Base-by-base conservation (phyloP, 164 flowering plant species). In the Macadamia integrifolia region DNA sequence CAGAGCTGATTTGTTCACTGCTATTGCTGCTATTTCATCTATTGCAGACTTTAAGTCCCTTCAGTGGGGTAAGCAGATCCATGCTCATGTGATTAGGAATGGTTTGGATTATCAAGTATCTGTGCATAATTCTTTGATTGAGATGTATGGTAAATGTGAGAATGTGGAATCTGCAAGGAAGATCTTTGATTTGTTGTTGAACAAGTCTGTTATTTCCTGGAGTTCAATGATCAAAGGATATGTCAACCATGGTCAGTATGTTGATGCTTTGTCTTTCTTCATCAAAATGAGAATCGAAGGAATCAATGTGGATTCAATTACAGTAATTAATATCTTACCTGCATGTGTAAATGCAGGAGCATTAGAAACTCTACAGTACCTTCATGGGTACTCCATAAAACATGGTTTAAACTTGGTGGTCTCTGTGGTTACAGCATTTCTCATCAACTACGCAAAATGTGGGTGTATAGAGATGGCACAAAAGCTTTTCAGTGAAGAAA, bases 261-360 rank as follows among this genome's bases (percentile, higher is more conserved):
- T 30, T 55, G 83, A 82, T 50, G 91, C 89, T 64, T 64, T 85
- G 49, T 71, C 75, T 61, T 84, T 85, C 61, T 85, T 79, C 66
- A 46, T 61, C 31, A 42, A 68, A 62, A 87, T 87, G 91, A 82
- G 62, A 73, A 44, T 60, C n/a, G 78, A 80, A 9, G 87, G 87
- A 29, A n/a, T 64, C 46, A 66, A 56, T 56, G 66, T 58, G 57
- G 91, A 86, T 70, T 69, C 70, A 9, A 62, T 84, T 15, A 76
- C 80, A n/a, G 65, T 86, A 17, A 79, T 85, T 40, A 86, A 77
- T 69, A 56, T 83, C 63, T 73, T 86, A 72, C 91, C 87, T 62
- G 91, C 91, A 49, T 86, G 79, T 76, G 86, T 85, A 64, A 75
- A 79, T 66, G 23, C 76, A 58, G 84, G 87, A 42, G 85, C 87